Percentiles rank a stretch among this genome's conserved stretches.
Evolutionary conservation across 352 stramenopile species (phyloP).

Genomic region (Globisporangium uncinulatum): DNA sequence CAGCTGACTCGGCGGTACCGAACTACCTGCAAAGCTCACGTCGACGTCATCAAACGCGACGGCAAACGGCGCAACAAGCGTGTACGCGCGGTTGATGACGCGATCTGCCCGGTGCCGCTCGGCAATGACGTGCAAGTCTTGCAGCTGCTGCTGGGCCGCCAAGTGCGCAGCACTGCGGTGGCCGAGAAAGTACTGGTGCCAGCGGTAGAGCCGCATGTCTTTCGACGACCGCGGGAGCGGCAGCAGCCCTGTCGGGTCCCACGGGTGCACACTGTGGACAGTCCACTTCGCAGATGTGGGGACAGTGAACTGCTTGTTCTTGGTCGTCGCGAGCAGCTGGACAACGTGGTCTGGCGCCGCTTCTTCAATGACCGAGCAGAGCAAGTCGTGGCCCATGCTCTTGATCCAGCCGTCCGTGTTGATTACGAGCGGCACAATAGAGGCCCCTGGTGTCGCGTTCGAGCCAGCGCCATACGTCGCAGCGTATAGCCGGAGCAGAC

Average conservation of each 20-base stretch:
- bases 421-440: conserved; percentile 86
- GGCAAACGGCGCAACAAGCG: conserved; percentile 32
- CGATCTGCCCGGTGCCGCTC: conserved; percentile 63
- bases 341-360: conserved; percentile 89
- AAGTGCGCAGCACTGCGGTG: conserved; percentile 19
- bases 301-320: conserved; percentile 84
- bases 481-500: conserved; percentile 57
- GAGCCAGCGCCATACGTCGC: conserved; percentile 36
- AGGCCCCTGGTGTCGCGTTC: no score
- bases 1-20: conserved; percentile 67
- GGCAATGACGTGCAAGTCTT: conserved; percentile 64
- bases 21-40: conserved; percentile 48
- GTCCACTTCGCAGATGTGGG: conserved; percentile 40
- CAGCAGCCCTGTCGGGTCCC: conserved; percentile 54
- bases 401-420: conserved; percentile 98
- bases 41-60: conserved; percentile 59
- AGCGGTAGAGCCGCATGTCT: conserved; percentile 74
- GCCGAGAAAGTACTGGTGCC: conserved; percentile 76
- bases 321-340: conserved; percentile 89
- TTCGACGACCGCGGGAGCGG: conserved; percentile 74
- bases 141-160: conserved; percentile 33
- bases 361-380: conserved; percentile 87
- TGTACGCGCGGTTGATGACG: conserved; percentile 49
- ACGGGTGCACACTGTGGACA: conserved; percentile 56
- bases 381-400: conserved; percentile 93